phyloP scores from a whole-genome alignment of 2,329 filamentous ascomycete genomes.

The Arthrinium puccinioides region DNA sequence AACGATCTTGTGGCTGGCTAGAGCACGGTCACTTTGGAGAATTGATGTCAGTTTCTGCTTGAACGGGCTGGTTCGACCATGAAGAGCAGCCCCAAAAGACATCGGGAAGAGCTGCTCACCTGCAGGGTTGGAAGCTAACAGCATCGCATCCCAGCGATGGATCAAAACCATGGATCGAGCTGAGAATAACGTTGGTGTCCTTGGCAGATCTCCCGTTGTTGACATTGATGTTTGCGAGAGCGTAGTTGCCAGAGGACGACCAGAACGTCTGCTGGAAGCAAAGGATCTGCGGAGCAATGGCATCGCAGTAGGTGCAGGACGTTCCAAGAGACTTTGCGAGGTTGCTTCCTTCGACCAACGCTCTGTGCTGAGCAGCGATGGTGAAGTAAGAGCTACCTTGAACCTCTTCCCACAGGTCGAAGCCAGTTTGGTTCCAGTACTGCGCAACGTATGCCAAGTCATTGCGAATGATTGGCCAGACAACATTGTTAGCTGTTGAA shows the following conservation, averaged over 20 bases:
- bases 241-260: conserved; percentile 50
- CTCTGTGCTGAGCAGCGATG: conserved; percentile 59
- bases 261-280: conserved; percentile 73
- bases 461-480: conserved; percentile 71
- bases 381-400: conserved; percentile 76
- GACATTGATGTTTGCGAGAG: conserved; percentile 61
- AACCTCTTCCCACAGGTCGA: conserved; percentile 81
- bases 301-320: conserved; percentile 52
- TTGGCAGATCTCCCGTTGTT: conserved; percentile 58
- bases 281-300: conserved; percentile 61
- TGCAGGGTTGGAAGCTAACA: conserved; percentile 73
- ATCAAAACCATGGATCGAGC: conserved; percentile 64
- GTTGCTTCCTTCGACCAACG: conserved; percentile 58
- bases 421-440: conserved; percentile 61
- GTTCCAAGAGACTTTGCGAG: conserved; percentile 59
- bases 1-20: conserved; percentile 70
- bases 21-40: conserved; percentile 51
- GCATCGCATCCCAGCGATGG: conserved; percentile 58
- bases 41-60: too few relatives aligned
- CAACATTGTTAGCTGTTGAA: conserved; percentile 42
- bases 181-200: conserved; percentile 64
- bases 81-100: too few relatives aligned
- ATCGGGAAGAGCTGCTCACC: too few relatives aligned
- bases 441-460: conserved; percentile 69
- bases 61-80: too few relatives aligned